Percentiles rank a stretch among this genome's conserved stretches.
These are phyloP conservation scores for Candida taoyuanica DNA, from an alignment of 805 yeast genomes.

Conservation along the genomic window DNA sequence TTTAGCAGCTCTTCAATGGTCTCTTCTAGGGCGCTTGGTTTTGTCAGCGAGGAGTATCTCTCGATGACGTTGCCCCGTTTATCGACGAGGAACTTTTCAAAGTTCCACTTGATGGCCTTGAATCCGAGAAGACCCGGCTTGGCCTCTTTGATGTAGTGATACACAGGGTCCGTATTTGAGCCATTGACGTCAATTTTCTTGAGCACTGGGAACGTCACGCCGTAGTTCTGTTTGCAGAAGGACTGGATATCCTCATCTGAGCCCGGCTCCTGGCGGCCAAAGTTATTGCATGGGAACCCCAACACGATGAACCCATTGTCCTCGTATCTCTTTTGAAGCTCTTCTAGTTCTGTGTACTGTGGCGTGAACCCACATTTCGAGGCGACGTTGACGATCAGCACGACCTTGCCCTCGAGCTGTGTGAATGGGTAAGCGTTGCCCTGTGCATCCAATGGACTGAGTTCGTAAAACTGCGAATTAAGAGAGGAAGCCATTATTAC, in stretches of 20 bases:
- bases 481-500: neutral
- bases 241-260: conserved; percentile 62
- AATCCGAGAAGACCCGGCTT: conserved; percentile 57
- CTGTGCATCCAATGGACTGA: conserved; percentile 54
- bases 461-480: conserved; percentile 53
- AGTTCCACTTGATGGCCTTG: conserved; percentile 72
- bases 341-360: conserved; percentile 72
- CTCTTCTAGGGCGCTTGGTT: conserved; percentile 56
- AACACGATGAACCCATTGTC: conserved; percentile 62
- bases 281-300: conserved; percentile 91
- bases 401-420: conserved; percentile 72
- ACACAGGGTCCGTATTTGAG: conserved; percentile 74
- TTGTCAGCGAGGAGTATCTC: conserved; percentile 63
- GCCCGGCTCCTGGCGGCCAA: conserved; percentile 77
- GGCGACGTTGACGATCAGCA: conserved; percentile 82
- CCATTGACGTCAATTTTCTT: conserved; percentile 91
- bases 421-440: conserved; percentile 58
- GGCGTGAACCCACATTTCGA: conserved; percentile 82
- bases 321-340: conserved; percentile 58
- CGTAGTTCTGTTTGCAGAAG: conserved; percentile 79
- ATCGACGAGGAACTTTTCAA: conserved; percentile 66
- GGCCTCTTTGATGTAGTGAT: conserved; percentile 66
- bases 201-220: conserved; percentile 88
- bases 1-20: conserved; percentile 54
- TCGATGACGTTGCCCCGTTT: conserved; percentile 56